These are phyloP conservation scores for Leucocoprinus birnbaumii DNA, from an alignment of 768 basidiomycete genomes.

Conservation along the genomic window DNA sequence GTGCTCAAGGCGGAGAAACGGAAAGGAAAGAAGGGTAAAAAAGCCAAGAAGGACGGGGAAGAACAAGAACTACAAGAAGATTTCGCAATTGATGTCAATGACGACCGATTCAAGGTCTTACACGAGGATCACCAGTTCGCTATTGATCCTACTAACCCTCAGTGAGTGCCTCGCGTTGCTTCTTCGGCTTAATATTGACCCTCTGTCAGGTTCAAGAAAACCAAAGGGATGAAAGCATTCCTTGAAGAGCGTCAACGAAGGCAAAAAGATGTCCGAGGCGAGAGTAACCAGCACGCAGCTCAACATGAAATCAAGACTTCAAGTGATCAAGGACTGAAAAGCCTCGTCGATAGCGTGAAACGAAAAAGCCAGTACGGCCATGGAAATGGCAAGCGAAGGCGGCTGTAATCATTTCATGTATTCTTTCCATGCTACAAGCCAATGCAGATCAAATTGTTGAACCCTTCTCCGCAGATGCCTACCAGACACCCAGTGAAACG, in stretches of 20 bases:
- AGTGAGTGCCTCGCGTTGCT: constrained; percentile 50
- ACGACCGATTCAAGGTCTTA: constrained; percentile 83
- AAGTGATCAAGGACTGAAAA: constrained; percentile 44
- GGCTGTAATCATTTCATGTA: constrained; percentile 20
- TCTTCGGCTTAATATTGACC: constrained; percentile 7
- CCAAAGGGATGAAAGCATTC: constrained; percentile 84
- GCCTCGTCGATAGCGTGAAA: constrained; percentile 85
- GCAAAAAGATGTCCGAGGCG: constrained; percentile 21
- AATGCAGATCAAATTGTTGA: neutral
- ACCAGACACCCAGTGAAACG: too few species aligned
- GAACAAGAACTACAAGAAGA: constrained; percentile 74
- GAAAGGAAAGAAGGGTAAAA: constrained; percentile 45
- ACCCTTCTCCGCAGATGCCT: neutral
- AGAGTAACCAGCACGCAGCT: constrained; percentile 13
- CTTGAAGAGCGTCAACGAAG: constrained; percentile 80
- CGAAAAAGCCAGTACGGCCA: constrained; percentile 52
- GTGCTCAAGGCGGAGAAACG: constrained; percentile 85
- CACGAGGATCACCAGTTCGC: constrained; percentile 92
- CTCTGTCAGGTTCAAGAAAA: constrained; percentile 78
- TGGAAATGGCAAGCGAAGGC: constrained; percentile 38
- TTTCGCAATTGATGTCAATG: constrained; percentile 81
- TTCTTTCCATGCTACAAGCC: neutral
- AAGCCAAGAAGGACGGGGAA: constrained; percentile 32
- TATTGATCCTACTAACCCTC: constrained; percentile 94
- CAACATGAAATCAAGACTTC: constrained; percentile 9